Percentiles rank a stretch among this genome's conserved stretches.
phyloP scores from a whole-genome alignment of 2,329 filamentous ascomycete species.

The Trichoderma simmonsii region DNA sequence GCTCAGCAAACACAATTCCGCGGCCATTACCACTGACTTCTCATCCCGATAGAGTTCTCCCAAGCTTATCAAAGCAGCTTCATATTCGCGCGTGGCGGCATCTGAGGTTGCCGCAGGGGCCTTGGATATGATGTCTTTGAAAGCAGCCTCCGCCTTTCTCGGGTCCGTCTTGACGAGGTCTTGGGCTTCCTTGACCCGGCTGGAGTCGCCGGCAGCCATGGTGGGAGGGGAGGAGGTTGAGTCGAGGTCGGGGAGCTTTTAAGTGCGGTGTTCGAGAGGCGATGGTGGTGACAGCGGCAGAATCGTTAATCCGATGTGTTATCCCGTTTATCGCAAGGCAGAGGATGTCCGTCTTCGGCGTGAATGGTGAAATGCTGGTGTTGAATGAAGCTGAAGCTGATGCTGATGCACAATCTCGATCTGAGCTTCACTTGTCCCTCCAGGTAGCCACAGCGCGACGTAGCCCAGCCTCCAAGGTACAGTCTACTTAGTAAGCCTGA shows the following conservation, averaged over 20 bases:
- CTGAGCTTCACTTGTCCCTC: conserved; percentile 22
- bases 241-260: background rate
- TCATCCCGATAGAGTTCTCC: conserved; percentile 91
- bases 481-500: background rate
- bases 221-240: conserved; percentile 18
- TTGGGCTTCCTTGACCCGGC: conserved; percentile 82
- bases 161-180: conserved; percentile 77
- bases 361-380: background rate
- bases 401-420: conserved; percentile 18
- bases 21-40: conserved; percentile 52
- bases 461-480: conserved; percentile 1
- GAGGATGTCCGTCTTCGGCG: background rate
- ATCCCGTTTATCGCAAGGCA: background rate
- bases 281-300: background rate
- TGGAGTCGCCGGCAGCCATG: conserved; percentile 59
- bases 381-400: background rate
- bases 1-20: background rate
- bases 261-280: background rate
- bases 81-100: conserved; percentile 84
- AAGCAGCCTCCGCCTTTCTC: conserved; percentile 78
- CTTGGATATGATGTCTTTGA: conserved; percentile 84
- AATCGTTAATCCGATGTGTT: background rate
- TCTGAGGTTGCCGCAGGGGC: conserved; percentile 80
- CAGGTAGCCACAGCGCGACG: conserved; percentile 37
- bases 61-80: conserved; percentile 80